Evolutionary conservation across 2,329 filamentous ascomycete species (phyloP).

Genomic region (Ceratocystis smalleyi): DNA sequence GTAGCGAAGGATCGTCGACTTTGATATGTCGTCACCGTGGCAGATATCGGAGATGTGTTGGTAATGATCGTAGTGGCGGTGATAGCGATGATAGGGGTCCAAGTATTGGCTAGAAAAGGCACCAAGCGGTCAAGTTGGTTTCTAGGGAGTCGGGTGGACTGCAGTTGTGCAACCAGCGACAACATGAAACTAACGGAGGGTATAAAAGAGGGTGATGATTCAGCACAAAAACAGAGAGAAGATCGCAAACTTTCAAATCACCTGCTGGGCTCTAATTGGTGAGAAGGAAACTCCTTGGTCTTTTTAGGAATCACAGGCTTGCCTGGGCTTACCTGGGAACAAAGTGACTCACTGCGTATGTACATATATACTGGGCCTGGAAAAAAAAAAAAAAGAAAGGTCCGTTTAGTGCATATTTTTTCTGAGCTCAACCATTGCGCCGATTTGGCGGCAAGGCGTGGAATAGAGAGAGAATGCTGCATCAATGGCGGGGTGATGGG

Average conservation of each 20-base stretch:
- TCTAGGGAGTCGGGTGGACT: slow-evolving; percentile 7
- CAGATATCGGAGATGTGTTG: background rate
- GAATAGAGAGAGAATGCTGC: background rate
- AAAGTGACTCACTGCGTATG: slow-evolving; percentile 4
- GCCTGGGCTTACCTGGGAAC: background rate
- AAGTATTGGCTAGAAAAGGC: background rate
- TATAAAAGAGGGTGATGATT: background rate
- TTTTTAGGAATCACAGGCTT: background rate
- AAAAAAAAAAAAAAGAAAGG: background rate
- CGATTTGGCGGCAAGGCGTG: background rate
- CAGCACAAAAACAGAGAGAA: background rate
- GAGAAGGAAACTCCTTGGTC: background rate
- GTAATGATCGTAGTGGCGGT: background rate
- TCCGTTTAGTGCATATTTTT: slow-evolving; percentile 3
- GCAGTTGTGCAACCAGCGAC: slow-evolving; percentile 2
- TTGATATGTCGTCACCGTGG: background rate
- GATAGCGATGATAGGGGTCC: background rate
- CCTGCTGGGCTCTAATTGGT: background rate
- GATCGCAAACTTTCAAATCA: background rate
- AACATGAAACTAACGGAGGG: background rate
- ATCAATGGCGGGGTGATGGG: background rate
- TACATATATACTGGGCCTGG: background rate
- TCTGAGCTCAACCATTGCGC: background rate
- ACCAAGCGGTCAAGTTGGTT: background rate
- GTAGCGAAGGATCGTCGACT: background rate